Evolutionary conservation across 2,329 filamentous ascomycete genomes (phyloP).

Genomic region (Trematosphaeria pertusa): DNA sequence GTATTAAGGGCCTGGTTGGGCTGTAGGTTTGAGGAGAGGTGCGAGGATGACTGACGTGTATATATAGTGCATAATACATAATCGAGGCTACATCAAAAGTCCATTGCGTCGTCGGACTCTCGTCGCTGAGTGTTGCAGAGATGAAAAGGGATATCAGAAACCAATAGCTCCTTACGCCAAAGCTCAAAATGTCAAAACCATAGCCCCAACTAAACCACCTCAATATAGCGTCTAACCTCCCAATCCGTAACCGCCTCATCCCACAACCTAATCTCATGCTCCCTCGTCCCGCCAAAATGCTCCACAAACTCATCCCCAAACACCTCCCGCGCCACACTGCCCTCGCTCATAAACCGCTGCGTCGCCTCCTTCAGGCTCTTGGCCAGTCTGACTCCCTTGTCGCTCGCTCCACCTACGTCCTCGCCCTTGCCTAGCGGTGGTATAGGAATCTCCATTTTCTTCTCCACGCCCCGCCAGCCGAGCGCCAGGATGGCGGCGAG

Average conservation of each 20-base stretch:
- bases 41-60: neutral
- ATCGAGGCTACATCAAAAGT: neutral
- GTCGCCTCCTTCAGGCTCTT: constrained; percentile 88
- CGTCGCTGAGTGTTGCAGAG: too few species aligned
- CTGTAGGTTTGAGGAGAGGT: constrained; percentile 15
- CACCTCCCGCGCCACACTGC: constrained; percentile 89
- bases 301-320: constrained; percentile 96
- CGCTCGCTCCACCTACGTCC: constrained; percentile 74
- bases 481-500: constrained; percentile 85
- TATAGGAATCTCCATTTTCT: constrained; percentile 83
- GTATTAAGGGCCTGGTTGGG: constrained; percentile 50
- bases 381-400: constrained; percentile 79
- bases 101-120: neutral
- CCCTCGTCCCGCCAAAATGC: constrained; percentile 88
- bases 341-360: constrained; percentile 74
- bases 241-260: constrained; percentile 98
- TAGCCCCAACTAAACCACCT: constrained; percentile 34
- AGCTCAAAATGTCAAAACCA: constrained; percentile 9
- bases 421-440: constrained; percentile 86
- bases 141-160: too few species aligned
- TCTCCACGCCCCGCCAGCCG: constrained; percentile 90
- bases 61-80: constrained; percentile 2
- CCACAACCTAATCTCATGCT: constrained; percentile 90
- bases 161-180: too few species aligned
- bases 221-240: constrained; percentile 63